Conservation (phyloP, 768 basidiomycete genomes). For the Termitomyces titanicus region DNA sequence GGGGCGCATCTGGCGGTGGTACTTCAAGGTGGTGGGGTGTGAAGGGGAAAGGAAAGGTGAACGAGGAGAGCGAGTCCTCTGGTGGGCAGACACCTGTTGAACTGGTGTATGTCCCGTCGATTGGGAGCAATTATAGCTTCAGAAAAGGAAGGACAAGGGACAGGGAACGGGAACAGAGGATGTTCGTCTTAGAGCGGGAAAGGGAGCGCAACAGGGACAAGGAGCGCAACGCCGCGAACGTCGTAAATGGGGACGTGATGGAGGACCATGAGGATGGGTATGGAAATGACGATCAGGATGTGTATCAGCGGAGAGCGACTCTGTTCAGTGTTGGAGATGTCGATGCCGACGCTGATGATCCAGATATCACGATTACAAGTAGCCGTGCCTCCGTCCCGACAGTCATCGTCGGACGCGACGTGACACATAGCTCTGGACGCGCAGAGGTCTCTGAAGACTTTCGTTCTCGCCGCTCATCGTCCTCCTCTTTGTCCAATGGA, state of each 20-base stretch:
- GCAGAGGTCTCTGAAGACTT: conserved; percentile 55
- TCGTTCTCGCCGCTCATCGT: conserved; percentile 21
- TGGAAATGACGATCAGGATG: conserved; percentile 17
- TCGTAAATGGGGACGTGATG: conserved; percentile 14
- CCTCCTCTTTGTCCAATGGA: conserved; percentile 8
- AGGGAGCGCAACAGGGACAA: conserved; percentile 17
- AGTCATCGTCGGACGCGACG: conserved; percentile 25
- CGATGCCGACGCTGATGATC: conserved; percentile 11
- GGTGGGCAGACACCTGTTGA: conserved; percentile 54
- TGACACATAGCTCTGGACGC: conserved; percentile 59
- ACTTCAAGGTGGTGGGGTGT: conserved; percentile 15
- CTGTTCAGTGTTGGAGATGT: conserved; percentile 18
- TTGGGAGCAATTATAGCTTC: conserved; percentile 33
- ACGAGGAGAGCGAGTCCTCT: conserved; percentile 22
- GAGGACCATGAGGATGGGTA: conserved; percentile 22
- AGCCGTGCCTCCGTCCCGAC: conserved; percentile 18
- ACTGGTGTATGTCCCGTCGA: conserved; percentile 66
- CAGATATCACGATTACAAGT: conserved; percentile 10
- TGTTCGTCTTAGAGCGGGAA: conserved; percentile 17
- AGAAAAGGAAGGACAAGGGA: conserved; percentile 17
- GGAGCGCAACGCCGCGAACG: conserved; percentile 1
- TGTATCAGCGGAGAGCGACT: conserved; percentile 12
- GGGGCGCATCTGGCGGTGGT: conserved; percentile 10
- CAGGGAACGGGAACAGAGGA: conserved; percentile 18
- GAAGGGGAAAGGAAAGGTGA: conserved; percentile 14